These are phyloP conservation scores for Metschnikowia amazonensis DNA, from an alignment of 805 yeast genomes.

Conservation along the genomic window DNA sequence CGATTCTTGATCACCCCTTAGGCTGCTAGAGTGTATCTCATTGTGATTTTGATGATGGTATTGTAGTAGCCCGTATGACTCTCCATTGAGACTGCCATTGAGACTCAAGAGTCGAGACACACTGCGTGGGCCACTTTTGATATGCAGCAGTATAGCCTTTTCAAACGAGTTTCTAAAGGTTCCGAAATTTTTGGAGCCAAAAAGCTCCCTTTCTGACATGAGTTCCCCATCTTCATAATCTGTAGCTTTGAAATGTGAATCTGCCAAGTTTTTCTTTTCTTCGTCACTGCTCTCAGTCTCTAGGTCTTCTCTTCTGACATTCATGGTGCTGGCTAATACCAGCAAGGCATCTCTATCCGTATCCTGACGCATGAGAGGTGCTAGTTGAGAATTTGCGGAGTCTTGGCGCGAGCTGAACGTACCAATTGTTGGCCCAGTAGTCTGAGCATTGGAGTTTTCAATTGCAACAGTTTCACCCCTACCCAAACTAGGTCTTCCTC, in stretches of 20 bases:
- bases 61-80: constrained; percentile 33
- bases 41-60: constrained; percentile 31
- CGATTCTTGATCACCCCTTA: constrained; percentile 13
- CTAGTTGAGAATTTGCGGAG: constrained; percentile 7
- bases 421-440: constrained; percentile 29
- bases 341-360: constrained; percentile 40
- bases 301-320: constrained; percentile 36
- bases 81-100: constrained; percentile 28
- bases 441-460: constrained; percentile 4
- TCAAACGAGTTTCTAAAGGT: constrained; percentile 22
- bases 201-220: constrained; percentile 37
- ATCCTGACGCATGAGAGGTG: constrained; percentile 29
- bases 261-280: constrained; percentile 14
- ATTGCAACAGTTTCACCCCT: constrained; percentile 37
- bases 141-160: constrained; percentile 23
- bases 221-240: constrained; percentile 30
- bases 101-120: constrained; percentile 24
- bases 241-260: background rate
- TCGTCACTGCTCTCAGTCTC: constrained; percentile 32
- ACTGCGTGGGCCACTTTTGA: constrained; percentile 5
- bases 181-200: constrained; percentile 27
- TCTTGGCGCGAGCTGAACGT: constrained; percentile 22
- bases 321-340: constrained; percentile 31
- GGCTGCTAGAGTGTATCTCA: constrained; percentile 1
- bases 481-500: constrained; percentile 23